Percentiles rank a stretch among this genome's conserved stretches.
phyloP scores from a whole-genome alignment of 495 filamentous ascomycete genomes.

The Annulohypoxylon bovei region DNA sequence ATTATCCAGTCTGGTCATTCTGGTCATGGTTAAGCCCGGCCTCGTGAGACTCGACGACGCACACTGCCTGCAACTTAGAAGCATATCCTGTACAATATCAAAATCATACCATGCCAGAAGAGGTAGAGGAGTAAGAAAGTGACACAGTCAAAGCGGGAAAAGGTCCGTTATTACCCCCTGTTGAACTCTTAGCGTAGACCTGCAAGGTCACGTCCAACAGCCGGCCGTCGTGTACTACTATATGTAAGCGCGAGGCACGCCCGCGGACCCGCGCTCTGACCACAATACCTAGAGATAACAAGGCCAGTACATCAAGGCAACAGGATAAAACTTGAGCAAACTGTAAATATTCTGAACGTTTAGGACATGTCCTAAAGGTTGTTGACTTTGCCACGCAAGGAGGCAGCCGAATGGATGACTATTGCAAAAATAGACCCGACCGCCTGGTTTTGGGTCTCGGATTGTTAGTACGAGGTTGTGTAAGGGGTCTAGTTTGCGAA shows the following conservation, averaged over 20 bases:
- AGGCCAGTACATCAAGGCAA: slow-evolving; percentile 5
- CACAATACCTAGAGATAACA: not conserved
- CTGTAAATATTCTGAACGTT: not conserved
- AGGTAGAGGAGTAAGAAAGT: slow-evolving; percentile 13
- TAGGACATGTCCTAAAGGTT: not conserved
- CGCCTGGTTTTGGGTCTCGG: slow-evolving; percentile 19
- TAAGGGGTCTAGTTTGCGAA: slow-evolving; percentile 21
- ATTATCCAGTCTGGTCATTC: not conserved
- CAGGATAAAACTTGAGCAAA: slow-evolving; percentile 19
- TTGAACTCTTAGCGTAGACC: slow-evolving; percentile 16
- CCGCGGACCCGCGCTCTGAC: slow-evolving; percentile 20
- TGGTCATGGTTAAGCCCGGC: slow-evolving; percentile 4
- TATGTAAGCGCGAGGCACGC: slow-evolving; percentile 37
- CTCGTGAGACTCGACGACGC: slow-evolving; percentile 19
- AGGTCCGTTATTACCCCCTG: slow-evolving; percentile 33
- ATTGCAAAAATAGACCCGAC: slow-evolving; percentile 25
- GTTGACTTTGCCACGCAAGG: slow-evolving; percentile 14
- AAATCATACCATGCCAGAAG: slow-evolving; percentile 25
- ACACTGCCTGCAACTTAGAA: slow-evolving; percentile 19
- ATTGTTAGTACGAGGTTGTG: slow-evolving; percentile 23
- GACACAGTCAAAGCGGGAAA: slow-evolving; percentile 41
- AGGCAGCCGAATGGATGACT: slow-evolving; percentile 7
- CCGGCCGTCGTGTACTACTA: slow-evolving; percentile 27
- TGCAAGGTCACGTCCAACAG: slow-evolving; percentile 35
- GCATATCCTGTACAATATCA: slow-evolving; percentile 23